A percentile compares a stretch with the other conserved stretches of the same genome.
Evolutionary conservation across 345 rosid species (phyloP).

Genomic region (Trapa incisa): DNA sequence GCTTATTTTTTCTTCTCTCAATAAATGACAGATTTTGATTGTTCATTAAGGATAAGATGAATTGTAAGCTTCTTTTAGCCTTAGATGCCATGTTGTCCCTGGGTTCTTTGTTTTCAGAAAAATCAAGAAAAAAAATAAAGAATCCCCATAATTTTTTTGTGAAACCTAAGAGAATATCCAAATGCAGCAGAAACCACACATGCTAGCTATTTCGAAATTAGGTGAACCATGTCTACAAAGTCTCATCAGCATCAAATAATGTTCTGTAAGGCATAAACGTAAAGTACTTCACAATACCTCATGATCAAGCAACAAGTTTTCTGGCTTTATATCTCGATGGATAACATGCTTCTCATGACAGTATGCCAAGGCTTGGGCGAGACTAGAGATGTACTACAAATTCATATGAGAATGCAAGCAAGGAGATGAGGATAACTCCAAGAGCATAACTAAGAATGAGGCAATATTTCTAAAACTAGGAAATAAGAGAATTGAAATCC

Average conservation of each 20-base stretch:
- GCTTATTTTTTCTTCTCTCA: neutral
- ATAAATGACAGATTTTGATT: neutral
- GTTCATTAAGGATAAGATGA: neutral
- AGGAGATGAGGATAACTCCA: neutral
- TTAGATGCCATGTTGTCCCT: neutral
- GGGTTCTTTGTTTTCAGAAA: neutral
- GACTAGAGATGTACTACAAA: slow-evolving; percentile 80
- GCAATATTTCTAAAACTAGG: neutral
- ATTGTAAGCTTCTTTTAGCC: neutral
- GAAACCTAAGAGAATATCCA: neutral
- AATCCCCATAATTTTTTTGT: neutral
- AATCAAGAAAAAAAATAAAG: too few relatives aligned
- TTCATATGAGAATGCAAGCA: neutral
- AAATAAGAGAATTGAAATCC: neutral
- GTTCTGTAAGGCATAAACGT: neutral
- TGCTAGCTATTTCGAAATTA: neutral
- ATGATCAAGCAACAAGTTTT: slow-evolving; percentile 89
- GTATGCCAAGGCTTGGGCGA: slow-evolving; percentile 70
- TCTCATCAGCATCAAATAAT: neutral
- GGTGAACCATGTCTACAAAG: neutral
- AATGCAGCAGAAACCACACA: neutral
- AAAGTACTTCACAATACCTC: slow-evolving; percentile 35
- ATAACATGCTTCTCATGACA: slow-evolving; percentile 89
- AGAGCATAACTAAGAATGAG: neutral
- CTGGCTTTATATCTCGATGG: slow-evolving; percentile 96